A percentile compares a stretch with the other conserved stretches of the same genome.
phyloP scores from a whole-genome alignment of 306 rosid genomes.

The Prunus campanulata region DNA sequence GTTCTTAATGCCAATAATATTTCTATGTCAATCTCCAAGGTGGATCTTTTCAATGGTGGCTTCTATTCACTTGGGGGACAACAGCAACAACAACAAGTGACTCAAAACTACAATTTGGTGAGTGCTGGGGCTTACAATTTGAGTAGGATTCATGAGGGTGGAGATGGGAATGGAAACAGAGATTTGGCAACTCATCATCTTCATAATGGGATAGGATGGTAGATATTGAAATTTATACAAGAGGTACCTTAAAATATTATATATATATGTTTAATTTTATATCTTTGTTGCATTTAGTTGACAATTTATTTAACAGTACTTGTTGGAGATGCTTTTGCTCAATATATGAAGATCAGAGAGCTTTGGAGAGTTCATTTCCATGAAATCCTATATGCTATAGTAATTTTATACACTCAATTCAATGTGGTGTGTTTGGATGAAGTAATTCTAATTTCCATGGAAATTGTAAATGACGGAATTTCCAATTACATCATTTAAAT shows the following conservation, averaged over 20 bases:
- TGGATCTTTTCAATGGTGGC: slow-evolving; percentile 44
- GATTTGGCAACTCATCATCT: slow-evolving; percentile 39
- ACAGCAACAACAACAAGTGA: not conserved
- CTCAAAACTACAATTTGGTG: slow-evolving; percentile 3
- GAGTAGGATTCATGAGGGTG: slow-evolving; percentile 16
- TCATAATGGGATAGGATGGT: slow-evolving; percentile 65
- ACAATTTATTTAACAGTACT: not conserved
- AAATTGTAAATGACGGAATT: no score
- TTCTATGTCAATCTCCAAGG: not conserved
- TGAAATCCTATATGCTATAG: no score
- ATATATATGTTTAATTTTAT: not conserved
- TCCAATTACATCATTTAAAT: no score
- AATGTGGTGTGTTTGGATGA: no score
- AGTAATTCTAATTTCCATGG: no score
- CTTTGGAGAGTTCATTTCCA: not conserved
- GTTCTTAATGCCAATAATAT: slow-evolving; percentile 17
- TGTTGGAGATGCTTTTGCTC: not conserved
- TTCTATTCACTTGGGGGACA: slow-evolving; percentile 44
- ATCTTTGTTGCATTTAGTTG: slow-evolving; percentile 3
- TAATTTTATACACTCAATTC: no score
- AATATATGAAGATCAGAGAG: not conserved
- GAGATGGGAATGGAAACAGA: slow-evolving; percentile 47
- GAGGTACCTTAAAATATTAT: not conserved
- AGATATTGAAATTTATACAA: slow-evolving; percentile 9
- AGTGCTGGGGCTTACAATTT: slow-evolving; percentile 19